Base-by-base conservation (phyloP, 495 filamentous ascomycete species). In the Neurospora sp. region DNA sequence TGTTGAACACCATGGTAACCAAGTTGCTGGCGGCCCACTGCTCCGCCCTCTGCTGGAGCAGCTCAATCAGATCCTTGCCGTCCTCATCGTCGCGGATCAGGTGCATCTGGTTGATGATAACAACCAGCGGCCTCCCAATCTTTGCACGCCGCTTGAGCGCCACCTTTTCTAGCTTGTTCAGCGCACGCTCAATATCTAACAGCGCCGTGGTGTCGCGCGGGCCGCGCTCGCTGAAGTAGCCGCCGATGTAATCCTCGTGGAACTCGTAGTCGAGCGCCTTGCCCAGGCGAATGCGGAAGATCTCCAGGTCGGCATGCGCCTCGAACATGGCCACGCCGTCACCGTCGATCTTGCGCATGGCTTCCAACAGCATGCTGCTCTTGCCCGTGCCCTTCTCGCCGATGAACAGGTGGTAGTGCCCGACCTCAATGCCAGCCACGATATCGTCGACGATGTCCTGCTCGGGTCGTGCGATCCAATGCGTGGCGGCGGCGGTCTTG, bases 101-200 rank as follows among this genome's bases (percentile, higher is more conserved):
- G 82, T 99, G 96, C 69, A 92, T 91, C 76, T 91, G 91, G 79
- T 98, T 98, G 78, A 99, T 89, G 78, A 99, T 95, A 70, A 99
- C 79, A 11, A 98, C 84, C 42, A 98, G 79, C 20, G 96, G 96
- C 72, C 87, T 85, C 9, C 89, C 88, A 23, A 88, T 83, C 59
- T 73, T 81, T 3, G 74, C 70, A n/a, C 90, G 86, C 46, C 93
- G 87, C 72, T 80, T 83, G 23, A 98, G 78, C 0, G 96, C 96
- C 10, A 98, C 92, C 82, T 99, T 99, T 80, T 99, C 95, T 6
- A 99, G 83, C 81, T 98, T 98, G 86, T 99, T 99, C 82, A 99
- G 90, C 2, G 96, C 96, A 18, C 96, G 89, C 78, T 99, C 96
- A 70, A 99, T 97, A 76, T 99, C 96, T 16, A 99, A 84, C 20